phyloP scores from a whole-genome alignment of 257 asterid genomes.

The Asclepias syriaca region DNA sequence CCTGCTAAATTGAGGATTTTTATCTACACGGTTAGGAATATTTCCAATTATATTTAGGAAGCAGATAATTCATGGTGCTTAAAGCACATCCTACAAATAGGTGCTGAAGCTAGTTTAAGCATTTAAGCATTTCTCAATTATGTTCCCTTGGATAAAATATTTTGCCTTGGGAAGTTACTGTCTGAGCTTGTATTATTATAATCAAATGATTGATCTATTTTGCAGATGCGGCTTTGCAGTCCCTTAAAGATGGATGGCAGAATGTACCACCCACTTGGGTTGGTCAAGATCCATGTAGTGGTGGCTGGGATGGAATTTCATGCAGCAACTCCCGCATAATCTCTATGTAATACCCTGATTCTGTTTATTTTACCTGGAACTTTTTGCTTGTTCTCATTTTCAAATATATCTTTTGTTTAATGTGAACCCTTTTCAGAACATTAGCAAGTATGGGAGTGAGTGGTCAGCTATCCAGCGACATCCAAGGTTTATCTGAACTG shows the following conservation, averaged over 20 bases:
- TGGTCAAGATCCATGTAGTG: constrained; percentile 67
- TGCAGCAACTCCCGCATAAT: constrained; percentile 40
- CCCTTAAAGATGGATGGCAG: constrained; percentile 40
- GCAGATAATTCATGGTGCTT: neutral
- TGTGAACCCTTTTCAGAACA: constrained; percentile 41
- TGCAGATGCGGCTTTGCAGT: constrained; percentile 47
- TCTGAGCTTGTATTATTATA: neutral
- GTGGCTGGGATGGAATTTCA: constrained; percentile 57
- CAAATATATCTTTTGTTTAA: neutral
- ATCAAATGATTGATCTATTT: constrained; percentile 7
- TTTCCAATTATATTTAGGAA: neutral
- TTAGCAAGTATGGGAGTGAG: constrained; percentile 47
- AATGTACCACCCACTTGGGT: constrained; percentile 68
- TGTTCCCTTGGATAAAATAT: neutral
- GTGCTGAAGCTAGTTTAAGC: neutral
- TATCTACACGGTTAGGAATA: neutral
- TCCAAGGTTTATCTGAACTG: constrained; percentile 49
- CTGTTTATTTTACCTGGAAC: neutral
- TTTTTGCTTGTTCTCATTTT: neutral
- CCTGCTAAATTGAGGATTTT: neutral
- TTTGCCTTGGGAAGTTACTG: neutral
- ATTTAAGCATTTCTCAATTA: neutral
- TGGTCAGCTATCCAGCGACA: constrained; percentile 70
- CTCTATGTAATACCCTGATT: constrained; percentile 40
- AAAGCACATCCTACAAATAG: neutral